Evolutionary conservation across 192 early-diverging fungal genomes (phyloP).

Genomic region (Umbelopsis isabellina): DNA sequence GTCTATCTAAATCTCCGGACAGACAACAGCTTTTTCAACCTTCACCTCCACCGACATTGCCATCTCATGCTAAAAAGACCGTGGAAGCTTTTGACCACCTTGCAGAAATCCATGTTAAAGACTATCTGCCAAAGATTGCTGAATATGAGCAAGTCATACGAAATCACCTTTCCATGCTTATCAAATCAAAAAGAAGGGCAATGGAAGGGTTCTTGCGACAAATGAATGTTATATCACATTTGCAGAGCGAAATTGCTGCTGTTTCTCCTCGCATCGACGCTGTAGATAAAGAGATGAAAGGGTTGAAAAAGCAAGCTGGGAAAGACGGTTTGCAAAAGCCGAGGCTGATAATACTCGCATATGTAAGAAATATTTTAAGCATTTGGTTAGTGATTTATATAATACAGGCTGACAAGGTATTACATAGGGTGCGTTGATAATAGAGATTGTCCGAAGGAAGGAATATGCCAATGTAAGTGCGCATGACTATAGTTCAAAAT

Average conservation of each 20-base stretch:
- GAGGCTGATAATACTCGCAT: slow-evolving; percentile 51
- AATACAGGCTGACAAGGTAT: too few relatives aligned
- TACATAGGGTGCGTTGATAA: slow-evolving; percentile 41
- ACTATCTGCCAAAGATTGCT: slow-evolving; percentile 43
- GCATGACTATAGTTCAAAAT: neutral
- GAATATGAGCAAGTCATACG: slow-evolving; percentile 28
- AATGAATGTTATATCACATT: slow-evolving; percentile 33
- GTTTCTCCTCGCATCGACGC: slow-evolving; percentile 23
- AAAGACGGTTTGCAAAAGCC: slow-evolving; percentile 42
- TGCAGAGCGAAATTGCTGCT: slow-evolving; percentile 35
- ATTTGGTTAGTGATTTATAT: too few relatives aligned
- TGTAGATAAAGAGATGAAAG: slow-evolving; percentile 11
- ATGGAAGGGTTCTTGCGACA: slow-evolving; percentile 28
- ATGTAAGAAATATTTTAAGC: slow-evolving; percentile 34
- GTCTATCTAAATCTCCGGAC: neutral
- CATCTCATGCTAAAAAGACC: slow-evolving; percentile 32
- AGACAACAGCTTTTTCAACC: neutral
- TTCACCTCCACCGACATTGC: slow-evolving; percentile 6
- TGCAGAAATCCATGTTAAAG: slow-evolving; percentile 45
- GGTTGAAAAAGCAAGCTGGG: slow-evolving; percentile 36
- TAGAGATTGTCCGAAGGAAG: slow-evolving; percentile 56
- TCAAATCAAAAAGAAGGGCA: slow-evolving; percentile 22
- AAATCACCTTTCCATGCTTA: slow-evolving; percentile 11
- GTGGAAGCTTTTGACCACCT: slow-evolving; percentile 52
- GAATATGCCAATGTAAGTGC: slow-evolving; percentile 48